These are phyloP conservation scores for Populus deltoides DNA, from an alignment of 345 rosid genomes.

Conservation along the genomic window DNA sequence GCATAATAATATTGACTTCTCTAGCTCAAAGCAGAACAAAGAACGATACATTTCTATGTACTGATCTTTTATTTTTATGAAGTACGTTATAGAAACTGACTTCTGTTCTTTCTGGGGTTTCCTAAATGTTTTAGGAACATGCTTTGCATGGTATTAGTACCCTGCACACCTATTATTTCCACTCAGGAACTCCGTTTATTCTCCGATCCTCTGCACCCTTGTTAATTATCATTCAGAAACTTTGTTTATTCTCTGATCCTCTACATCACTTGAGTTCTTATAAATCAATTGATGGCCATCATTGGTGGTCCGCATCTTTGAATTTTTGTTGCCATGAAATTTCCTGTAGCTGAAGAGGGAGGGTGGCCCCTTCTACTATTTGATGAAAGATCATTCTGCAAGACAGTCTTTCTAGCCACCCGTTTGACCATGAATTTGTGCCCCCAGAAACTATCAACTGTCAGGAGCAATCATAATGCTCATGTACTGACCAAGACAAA, in stretches of 20 bases:
- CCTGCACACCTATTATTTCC: neutral
- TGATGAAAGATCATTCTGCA: neutral
- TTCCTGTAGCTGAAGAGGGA: neutral
- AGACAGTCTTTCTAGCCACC: neutral
- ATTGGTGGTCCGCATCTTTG: neutral
- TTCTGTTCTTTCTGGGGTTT: neutral
- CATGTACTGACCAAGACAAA: neutral
- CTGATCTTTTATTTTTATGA: neutral
- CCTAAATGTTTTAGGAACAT: neutral
- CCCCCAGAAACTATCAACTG: neutral
- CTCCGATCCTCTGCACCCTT: neutral
- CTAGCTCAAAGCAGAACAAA: neutral
- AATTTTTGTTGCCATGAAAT: neutral
- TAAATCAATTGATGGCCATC: neutral
- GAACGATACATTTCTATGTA: neutral
- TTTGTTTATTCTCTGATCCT: neutral
- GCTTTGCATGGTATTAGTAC: neutral
- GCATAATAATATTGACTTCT: neutral
- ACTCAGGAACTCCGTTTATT: neutral
- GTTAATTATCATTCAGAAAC: neutral
- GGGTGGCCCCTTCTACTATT: neutral
- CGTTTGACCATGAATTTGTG: neutral
- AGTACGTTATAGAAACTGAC: neutral
- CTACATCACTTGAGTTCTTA: neutral
- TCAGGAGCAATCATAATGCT: neutral